phyloP scores from a whole-genome alignment of 345 rosid genomes.

The Isatis tinctoria region DNA sequence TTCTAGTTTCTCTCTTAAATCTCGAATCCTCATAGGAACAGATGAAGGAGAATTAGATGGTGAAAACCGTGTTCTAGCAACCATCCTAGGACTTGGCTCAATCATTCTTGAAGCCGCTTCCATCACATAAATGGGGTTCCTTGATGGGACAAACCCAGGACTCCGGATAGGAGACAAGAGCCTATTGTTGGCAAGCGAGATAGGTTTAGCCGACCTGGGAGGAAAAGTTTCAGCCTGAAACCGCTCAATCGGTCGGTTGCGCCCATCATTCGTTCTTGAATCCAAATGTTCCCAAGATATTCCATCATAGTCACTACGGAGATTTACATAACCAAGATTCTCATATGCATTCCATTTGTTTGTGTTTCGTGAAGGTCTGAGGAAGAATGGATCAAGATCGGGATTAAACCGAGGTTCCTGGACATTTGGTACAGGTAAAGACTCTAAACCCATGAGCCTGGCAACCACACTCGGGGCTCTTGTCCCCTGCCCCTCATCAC shows the following conservation, averaged over 20 bases:
- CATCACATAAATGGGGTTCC: slow-evolving; percentile 55
- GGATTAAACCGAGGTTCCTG: slow-evolving; percentile 40
- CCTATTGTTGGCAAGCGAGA: slow-evolving; percentile 56
- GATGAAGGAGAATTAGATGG: slow-evolving; percentile 47
- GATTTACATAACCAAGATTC: slow-evolving; percentile 34
- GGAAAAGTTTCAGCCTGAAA: slow-evolving; percentile 82
- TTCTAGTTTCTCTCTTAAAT: slow-evolving; percentile 77
- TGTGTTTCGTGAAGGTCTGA: slow-evolving; percentile 33
- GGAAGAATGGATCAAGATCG: slow-evolving; percentile 28
- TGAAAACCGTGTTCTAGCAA: slow-evolving; percentile 39
- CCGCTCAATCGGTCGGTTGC: slow-evolving; percentile 54
- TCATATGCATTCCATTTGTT: slow-evolving; percentile 42
- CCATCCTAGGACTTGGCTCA: slow-evolving; percentile 57
- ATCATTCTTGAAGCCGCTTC: slow-evolving; percentile 84
- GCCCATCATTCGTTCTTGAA: slow-evolving; percentile 39
- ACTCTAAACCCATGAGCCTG: slow-evolving; percentile 92
- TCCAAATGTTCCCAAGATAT: slow-evolving; percentile 35
- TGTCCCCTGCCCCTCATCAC: slow-evolving; percentile 61
- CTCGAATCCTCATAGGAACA: slow-evolving; percentile 67
- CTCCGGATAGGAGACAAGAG: slow-evolving; percentile 70
- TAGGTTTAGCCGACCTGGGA: slow-evolving; percentile 67
- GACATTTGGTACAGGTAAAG: slow-evolving; percentile 57
- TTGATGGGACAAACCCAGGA: slow-evolving; percentile 52
- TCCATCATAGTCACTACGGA: slow-evolving; percentile 36
- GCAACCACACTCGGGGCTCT: slow-evolving; percentile 91